A percentile compares a stretch with the other conserved stretches of the same genome.
phyloP scores from a whole-genome alignment of 768 basidiomycete genomes.

The Arthromyces matolae region DNA sequence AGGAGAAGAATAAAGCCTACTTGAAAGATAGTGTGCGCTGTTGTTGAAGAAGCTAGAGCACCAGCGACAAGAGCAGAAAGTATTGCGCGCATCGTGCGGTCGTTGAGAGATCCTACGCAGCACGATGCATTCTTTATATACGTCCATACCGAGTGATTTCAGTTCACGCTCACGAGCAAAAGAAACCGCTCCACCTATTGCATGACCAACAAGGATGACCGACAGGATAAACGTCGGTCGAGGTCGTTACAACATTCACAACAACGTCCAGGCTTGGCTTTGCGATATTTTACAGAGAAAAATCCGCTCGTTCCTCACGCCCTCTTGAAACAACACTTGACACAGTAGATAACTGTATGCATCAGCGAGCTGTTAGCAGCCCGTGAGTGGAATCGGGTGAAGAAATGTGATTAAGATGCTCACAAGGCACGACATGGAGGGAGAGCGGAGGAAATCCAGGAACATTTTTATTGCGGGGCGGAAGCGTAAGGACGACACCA shows the following conservation, averaged over 20 bases:
- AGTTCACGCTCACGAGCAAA: not conserved
- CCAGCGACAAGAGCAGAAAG: conserved; percentile 10
- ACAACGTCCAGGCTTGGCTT: too few species aligned
- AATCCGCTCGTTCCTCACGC: too few species aligned
- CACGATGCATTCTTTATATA: conserved; percentile 5
- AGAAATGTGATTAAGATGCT: too few species aligned
- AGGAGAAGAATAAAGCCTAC: conserved; percentile 16
- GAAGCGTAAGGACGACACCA: too few species aligned
- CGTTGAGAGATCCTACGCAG: not conserved
- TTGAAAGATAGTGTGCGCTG: conserved; percentile 54
- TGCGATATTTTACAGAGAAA: conserved; percentile 18
- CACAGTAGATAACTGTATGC: too few species aligned
- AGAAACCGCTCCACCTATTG: not conserved
- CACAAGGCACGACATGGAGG: too few species aligned
- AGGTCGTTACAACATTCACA: not conserved
- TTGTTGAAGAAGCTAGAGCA: conserved; percentile 23
- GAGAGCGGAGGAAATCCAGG: too few species aligned
- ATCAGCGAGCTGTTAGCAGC: too few species aligned
- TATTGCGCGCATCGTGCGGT: conserved; percentile 2
- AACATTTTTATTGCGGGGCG: too few species aligned
- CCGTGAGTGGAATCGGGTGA: too few species aligned
- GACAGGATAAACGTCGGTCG: conserved; percentile 14
- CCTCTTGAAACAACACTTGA: too few species aligned
- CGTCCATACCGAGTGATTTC: not conserved
- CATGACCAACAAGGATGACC: conserved; percentile 6